These are phyloP conservation scores for Boletus sp. DNA, from an alignment of 768 basidiomycete species.

Conservation along the genomic window DNA sequence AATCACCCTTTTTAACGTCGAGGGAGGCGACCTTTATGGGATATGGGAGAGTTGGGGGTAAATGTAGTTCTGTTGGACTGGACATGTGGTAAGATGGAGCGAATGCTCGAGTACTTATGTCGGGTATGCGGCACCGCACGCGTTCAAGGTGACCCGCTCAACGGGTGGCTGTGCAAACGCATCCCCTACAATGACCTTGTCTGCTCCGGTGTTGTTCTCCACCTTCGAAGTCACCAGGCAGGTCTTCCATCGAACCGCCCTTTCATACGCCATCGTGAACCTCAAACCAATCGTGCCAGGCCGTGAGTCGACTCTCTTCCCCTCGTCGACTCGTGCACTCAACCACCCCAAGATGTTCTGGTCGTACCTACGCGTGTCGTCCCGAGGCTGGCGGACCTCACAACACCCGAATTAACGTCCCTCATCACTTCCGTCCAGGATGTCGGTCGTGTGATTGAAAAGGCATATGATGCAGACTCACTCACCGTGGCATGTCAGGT, in stretches of 20 bases:
- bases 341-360: slow-evolving; percentile 51
- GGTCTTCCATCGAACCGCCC: slow-evolving; percentile 64
- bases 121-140: neutral
- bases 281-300: slow-evolving; percentile 93
- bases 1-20: slow-evolving; percentile 43
- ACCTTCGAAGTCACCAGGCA: slow-evolving; percentile 78
- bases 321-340: neutral
- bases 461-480: slow-evolving; percentile 76
- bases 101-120: slow-evolving; percentile 3
- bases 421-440: slow-evolving; percentile 78
- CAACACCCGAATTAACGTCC: slow-evolving; percentile 68
- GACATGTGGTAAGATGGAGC: slow-evolving; percentile 36
- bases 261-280: slow-evolving; percentile 88
- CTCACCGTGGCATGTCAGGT: slow-evolving; percentile 93
- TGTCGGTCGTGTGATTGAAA: slow-evolving; percentile 79
- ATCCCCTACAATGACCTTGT: neutral
- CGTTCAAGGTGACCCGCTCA: neutral
- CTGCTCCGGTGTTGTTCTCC: slow-evolving; percentile 57
- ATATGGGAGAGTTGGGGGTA: slow-evolving; percentile 79
- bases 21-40: slow-evolving; percentile 81
- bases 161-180: slow-evolving; percentile 22
- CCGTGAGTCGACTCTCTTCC: slow-evolving; percentile 55
- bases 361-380: slow-evolving; percentile 58
- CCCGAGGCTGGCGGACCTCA: slow-evolving; percentile 54
- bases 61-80: slow-evolving; percentile 69